A percentile compares a stretch with the other conserved stretches of the same genome.
phyloP scores from a whole-genome alignment of 2,329 filamentous ascomycete species.

The Aspergillus ochraceoroseus region DNA sequence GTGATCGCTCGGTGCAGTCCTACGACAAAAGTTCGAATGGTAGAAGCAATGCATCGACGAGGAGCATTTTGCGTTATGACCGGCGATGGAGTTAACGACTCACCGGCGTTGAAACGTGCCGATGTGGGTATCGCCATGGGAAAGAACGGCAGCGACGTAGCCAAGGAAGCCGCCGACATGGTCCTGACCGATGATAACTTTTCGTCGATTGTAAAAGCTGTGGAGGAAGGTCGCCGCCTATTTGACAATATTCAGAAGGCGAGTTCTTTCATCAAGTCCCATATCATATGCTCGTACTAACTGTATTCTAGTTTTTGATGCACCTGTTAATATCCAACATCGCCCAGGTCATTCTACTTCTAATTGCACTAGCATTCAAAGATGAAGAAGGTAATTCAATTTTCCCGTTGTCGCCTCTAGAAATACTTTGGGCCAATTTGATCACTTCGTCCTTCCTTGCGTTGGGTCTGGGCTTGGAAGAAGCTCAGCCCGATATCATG shows the following conservation, averaged over 20 bases:
- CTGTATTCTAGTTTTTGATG: constrained; percentile 58
- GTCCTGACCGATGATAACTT: constrained; percentile 52
- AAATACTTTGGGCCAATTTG: constrained; percentile 91
- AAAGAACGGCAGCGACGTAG: constrained; percentile 56
- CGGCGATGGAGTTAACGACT: constrained; percentile 58
- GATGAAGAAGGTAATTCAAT: constrained; percentile 67
- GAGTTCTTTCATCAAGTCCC: background rate
- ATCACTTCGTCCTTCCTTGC: constrained; percentile 81
- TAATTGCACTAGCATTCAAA: constrained; percentile 76
- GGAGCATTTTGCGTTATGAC: constrained; percentile 55
- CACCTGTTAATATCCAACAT: constrained; percentile 76
- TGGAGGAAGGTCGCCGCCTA: constrained; percentile 56
- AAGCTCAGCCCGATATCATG: constrained; percentile 71
- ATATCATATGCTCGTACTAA: constrained; percentile 29
- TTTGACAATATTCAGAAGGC: constrained; percentile 55
- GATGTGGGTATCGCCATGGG: constrained; percentile 61
- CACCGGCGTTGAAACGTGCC: constrained; percentile 54
- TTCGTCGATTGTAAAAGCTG: constrained; percentile 55
- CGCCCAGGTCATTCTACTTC: constrained; percentile 73
- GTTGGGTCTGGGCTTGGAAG: constrained; percentile 77
- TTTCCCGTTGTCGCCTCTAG: constrained; percentile 76
- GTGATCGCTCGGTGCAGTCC: constrained; percentile 57
- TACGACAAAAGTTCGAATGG: constrained; percentile 51
- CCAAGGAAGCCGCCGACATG: constrained; percentile 57
- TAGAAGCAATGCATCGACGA: constrained; percentile 45